These are phyloP conservation scores for Spinellus fusiger DNA, from an alignment of 192 early-diverging fungal genomes.

Conservation along the genomic window DNA sequence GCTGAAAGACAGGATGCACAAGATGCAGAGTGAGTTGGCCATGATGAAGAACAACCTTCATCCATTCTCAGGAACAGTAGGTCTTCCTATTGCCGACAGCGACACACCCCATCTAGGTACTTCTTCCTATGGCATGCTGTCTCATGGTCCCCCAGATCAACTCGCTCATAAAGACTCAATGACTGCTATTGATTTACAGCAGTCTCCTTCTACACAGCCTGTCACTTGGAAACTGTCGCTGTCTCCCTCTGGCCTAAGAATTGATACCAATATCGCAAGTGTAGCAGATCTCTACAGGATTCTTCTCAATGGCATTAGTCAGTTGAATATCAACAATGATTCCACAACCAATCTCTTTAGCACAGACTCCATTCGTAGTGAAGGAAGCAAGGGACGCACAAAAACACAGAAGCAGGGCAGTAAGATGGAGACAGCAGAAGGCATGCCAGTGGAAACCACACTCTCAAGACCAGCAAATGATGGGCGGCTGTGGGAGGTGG, in stretches of 20 bases:
- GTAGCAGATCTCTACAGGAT: conserved; percentile 37
- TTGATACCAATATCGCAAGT: conserved; percentile 39
- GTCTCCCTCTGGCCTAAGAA: conserved; percentile 34
- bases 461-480: neutral
- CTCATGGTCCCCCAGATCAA: neutral
- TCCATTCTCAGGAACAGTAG: conserved; percentile 15
- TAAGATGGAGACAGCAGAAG: neutral
- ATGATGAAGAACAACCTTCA: conserved; percentile 38
- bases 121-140: neutral
- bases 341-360: conserved; percentile 32
- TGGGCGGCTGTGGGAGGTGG: conserved; percentile 35
- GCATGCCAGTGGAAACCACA: neutral
- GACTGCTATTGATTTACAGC: neutral
- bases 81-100: neutral
- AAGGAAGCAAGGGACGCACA: conserved; percentile 2
- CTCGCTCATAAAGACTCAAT: neutral
- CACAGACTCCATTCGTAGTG: conserved; percentile 28
- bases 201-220: conserved; percentile 5
- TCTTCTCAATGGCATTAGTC: conserved; percentile 35
- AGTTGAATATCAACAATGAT: conserved; percentile 35
- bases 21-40: conserved; percentile 33
- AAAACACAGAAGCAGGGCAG: neutral
- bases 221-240: conserved; percentile 34
- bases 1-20: conserved; percentile 38
- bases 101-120: neutral